phyloP scores from a whole-genome alignment of 2,329 filamentous ascomycete genomes.

The Huntiella decipiens region DNA sequence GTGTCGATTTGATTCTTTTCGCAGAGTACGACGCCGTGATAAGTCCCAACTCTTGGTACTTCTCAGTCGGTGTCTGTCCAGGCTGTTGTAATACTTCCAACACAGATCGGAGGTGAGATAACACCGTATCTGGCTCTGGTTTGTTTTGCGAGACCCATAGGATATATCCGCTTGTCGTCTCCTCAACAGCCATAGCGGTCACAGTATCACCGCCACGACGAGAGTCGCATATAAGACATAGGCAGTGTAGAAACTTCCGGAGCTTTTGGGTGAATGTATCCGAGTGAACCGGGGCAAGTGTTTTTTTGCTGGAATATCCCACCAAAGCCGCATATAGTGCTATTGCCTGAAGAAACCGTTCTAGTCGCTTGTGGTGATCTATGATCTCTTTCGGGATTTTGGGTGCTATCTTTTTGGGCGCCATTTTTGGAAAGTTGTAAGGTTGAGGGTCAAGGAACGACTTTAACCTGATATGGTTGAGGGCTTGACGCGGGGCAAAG shows the following conservation, averaged over 20 bases:
- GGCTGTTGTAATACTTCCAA: neutral
- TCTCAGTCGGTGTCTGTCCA: neutral
- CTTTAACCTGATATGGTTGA: too few relatives aligned
- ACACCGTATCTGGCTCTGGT: neutral
- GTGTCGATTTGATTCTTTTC: neutral
- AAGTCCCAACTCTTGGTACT: neutral
- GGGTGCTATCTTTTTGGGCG: too few relatives aligned
- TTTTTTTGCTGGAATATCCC: too few relatives aligned
- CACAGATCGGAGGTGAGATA: neutral
- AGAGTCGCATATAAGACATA: slow-evolving; percentile 28
- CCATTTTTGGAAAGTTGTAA: too few relatives aligned
- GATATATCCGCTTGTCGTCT: slow-evolving; percentile 15
- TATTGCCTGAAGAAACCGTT: too few relatives aligned
- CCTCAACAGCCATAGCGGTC: slow-evolving; percentile 26
- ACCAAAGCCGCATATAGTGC: too few relatives aligned
- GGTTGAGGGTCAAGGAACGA: too few relatives aligned
- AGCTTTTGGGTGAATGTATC: neutral
- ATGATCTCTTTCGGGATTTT: too few relatives aligned
- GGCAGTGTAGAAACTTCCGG: slow-evolving; percentile 19
- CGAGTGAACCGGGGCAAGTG: too few relatives aligned
- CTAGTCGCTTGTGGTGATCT: too few relatives aligned
- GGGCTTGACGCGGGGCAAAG: too few relatives aligned
- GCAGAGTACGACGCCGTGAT: neutral
- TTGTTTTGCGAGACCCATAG: slow-evolving; percentile 28
- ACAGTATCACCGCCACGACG: slow-evolving; percentile 26